Evolutionary conservation across 2,329 filamentous ascomycete genomes (phyloP).

Genomic region (Neobulgaria alba): DNA sequence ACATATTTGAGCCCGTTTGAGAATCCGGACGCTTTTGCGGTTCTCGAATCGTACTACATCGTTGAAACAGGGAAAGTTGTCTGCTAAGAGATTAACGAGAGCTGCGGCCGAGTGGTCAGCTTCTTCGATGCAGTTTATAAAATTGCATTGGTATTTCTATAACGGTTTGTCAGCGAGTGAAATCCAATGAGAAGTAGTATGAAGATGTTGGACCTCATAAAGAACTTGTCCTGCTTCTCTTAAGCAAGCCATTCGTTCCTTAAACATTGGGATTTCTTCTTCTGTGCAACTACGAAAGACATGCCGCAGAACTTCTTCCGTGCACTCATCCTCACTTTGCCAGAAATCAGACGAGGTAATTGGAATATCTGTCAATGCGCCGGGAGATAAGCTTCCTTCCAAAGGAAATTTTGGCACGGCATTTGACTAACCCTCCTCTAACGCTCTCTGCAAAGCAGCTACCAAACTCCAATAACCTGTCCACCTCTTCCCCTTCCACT

Average conservation of each 20-base stretch:
- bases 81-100: constrained; percentile 77
- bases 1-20: constrained; percentile 93
- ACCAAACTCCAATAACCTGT: constrained; percentile 95
- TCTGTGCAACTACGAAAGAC: constrained; percentile 82
- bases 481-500: constrained; percentile 74
- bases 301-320: constrained; percentile 61
- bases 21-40: constrained; percentile 63
- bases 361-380: constrained; percentile 54
- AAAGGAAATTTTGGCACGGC: background rate
- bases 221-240: constrained; percentile 76
- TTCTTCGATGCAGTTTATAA: constrained; percentile 63
- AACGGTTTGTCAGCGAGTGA: constrained; percentile 5
- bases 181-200: background rate
- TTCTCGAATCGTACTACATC: constrained; percentile 73
- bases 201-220: constrained; percentile 49
- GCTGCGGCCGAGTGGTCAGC: constrained; percentile 73
- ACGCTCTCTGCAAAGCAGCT: constrained; percentile 72
- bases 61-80: constrained; percentile 76
- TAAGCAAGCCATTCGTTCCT: constrained; percentile 69
- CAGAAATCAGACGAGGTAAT: constrained; percentile 87
- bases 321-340: constrained; percentile 68
- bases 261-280: constrained; percentile 78
- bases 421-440: constrained; percentile 64
- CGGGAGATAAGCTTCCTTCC: constrained; percentile 12
- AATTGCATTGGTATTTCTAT: constrained; percentile 67